Conservation (phyloP, 306 rosid genomes). For the Senna tora region DNA sequence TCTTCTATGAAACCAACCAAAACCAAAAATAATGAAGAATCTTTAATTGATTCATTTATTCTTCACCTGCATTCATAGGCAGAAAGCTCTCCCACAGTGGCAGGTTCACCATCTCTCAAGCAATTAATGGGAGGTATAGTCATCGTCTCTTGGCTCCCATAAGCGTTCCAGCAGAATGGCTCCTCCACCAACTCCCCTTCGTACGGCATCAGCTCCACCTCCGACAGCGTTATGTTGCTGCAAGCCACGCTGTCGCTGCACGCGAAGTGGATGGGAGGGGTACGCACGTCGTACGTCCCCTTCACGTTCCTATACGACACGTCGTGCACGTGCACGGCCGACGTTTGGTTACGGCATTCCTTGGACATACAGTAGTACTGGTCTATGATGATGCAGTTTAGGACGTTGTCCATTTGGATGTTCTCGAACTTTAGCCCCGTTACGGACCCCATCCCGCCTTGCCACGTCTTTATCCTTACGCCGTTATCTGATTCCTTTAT, state of each 20-base stretch:
- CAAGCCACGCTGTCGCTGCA: slow-evolving; percentile 91
- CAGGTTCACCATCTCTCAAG: slow-evolving; percentile 75
- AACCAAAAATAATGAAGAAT: neutral
- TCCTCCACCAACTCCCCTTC: slow-evolving; percentile 83
- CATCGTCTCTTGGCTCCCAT: slow-evolving; percentile 72
- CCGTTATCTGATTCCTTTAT: slow-evolving; percentile 91
- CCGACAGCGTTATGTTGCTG: slow-evolving; percentile 81
- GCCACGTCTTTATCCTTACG: slow-evolving; percentile 95
- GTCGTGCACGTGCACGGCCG: slow-evolving; percentile 81
- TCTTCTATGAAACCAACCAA: slow-evolving; percentile 26
- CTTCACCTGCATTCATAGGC: slow-evolving; percentile 54
- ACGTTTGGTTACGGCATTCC: slow-evolving; percentile 76
- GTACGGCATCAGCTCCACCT: slow-evolving; percentile 79
- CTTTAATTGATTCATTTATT: too few species aligned
- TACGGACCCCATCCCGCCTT: slow-evolving; percentile 92
- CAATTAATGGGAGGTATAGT: slow-evolving; percentile 92
- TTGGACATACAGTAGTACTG: slow-evolving; percentile 90
- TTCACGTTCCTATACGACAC: slow-evolving; percentile 69
- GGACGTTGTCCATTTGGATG: slow-evolving; percentile 86
- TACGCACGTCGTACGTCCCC: slow-evolving; percentile 90
- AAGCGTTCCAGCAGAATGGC: slow-evolving; percentile 97
- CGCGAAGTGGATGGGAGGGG: slow-evolving; percentile 88
- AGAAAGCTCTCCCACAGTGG: slow-evolving; percentile 45
- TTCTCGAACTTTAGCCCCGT: slow-evolving; percentile 61
- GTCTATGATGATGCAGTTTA: slow-evolving; percentile 78